phyloP scores from a whole-genome alignment of 1,284 basidiomycete species.

The Malassezia cuniculi region DNA sequence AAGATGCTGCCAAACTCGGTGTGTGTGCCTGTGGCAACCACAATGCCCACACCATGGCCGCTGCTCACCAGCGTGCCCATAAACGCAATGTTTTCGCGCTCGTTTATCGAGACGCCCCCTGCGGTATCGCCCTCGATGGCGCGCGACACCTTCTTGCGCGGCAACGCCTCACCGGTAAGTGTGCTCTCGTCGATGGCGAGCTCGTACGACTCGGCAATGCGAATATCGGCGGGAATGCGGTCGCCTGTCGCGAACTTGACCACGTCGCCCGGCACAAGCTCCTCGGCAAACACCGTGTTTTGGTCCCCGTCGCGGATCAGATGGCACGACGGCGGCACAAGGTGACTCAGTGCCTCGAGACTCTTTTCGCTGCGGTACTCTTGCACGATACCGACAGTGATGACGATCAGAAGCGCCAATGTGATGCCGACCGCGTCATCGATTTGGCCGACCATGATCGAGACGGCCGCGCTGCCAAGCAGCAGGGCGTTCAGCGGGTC shows the following conservation, averaged over 20 bases:
- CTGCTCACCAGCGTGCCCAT: slow-evolving; percentile 95
- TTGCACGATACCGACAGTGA: slow-evolving; percentile 90
- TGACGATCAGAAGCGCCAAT: slow-evolving; percentile 79
- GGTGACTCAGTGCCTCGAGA: slow-evolving; percentile 83
- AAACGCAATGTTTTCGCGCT: slow-evolving; percentile 76
- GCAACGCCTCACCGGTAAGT: slow-evolving; percentile 80
- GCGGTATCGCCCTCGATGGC: slow-evolving; percentile 14
- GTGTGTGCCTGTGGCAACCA: slow-evolving; percentile 73
- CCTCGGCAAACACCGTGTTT: slow-evolving; percentile 68
- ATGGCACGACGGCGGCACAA: slow-evolving; percentile 90
- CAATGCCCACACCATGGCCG: slow-evolving; percentile 72
- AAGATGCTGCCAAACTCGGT: slow-evolving; percentile 96
- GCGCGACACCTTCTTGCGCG: slow-evolving; percentile 59
- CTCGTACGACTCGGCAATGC: slow-evolving; percentile 63
- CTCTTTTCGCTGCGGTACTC: slow-evolving; percentile 89
- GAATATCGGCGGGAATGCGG: slow-evolving; percentile 81
- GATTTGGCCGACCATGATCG: slow-evolving; percentile 76
- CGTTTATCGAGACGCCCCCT: slow-evolving; percentile 59
- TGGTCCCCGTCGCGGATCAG: slow-evolving; percentile 57
- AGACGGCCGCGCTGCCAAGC: slow-evolving; percentile 72
- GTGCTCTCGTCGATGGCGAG: slow-evolving; percentile 91
- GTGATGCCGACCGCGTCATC: slow-evolving; percentile 90
- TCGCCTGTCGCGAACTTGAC: slow-evolving; percentile 77
- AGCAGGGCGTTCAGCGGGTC: slow-evolving; percentile 83
- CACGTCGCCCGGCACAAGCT: slow-evolving; percentile 85